Evolutionary conservation across 2,329 filamentous ascomycete genomes (phyloP), one percentile per base, ranked within the genome.

Genomic region (Clathrospora elynae): DNA sequence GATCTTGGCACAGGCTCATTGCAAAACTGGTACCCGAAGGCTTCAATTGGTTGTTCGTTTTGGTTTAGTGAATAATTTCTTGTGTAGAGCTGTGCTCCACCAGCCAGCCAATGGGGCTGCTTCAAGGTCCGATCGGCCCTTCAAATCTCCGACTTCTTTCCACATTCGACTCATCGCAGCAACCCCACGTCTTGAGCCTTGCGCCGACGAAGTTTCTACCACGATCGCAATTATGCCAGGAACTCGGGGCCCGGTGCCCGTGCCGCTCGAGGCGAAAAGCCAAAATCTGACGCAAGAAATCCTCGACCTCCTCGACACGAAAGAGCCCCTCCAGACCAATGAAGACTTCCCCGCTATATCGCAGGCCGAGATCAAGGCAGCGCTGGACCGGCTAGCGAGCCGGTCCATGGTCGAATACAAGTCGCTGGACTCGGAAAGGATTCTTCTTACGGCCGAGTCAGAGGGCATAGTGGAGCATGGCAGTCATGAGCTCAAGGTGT

Each of bases 341-440:
- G 48, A 68, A 71, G 64, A 70, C 70, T 64, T 86, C 57, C 65
- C 72, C 24, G 57, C 74, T 10, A 68, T 77, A 46, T 46, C 61
- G 14, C 64, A 77, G 54, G 65, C 66, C 24, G 73, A 77, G 47
- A 75, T 96, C 66, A 97, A 96, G 76, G 87, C 88, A 52, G 88
- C 90, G 19, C 79, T 97, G 53, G 93, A 97, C 74, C 83, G 90
- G 57, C 81, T 99, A 38, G 80, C 79, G 19, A 93, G 89, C 46
- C 83, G 92, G 59, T 85, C 84, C 35, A 96, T 96, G 90, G 78
- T 97, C 52, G 78, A 80, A 55, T 96, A 96, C 73, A 84, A 95
- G 60, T 86, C 88, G 32, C 79, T 90, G 49, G 90, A 96, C 57
- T 78, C 80, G 37, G 89, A 96, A 67, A 83, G 91, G 63, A 81